Conservation (phyloP, 345 rosid genomes). For the Triadica sebifera region DNA sequence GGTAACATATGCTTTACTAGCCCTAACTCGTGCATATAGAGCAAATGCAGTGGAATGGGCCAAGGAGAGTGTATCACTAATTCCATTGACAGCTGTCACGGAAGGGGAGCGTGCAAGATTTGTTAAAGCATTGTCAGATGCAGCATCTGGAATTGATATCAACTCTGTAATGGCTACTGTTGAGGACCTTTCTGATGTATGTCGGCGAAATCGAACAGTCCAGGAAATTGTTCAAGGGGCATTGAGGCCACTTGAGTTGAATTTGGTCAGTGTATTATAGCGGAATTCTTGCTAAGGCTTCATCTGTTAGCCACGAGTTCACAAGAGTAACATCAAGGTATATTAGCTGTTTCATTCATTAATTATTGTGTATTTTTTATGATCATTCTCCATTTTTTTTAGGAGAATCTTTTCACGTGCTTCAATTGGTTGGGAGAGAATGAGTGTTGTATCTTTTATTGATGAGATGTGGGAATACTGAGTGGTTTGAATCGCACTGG, state of each 20-base stretch:
- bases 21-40: constrained; percentile 65
- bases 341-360: constrained; percentile 28
- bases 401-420: constrained; percentile 40
- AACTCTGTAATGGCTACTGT: constrained; percentile 57
- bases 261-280: constrained; percentile 50
- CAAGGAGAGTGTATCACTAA: constrained; percentile 55
- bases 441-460: constrained; percentile 31
- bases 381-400: constrained; percentile 47
- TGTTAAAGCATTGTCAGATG: constrained; percentile 66
- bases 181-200: constrained; percentile 89
- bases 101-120: constrained; percentile 71
- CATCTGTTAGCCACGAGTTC: constrained; percentile 4
- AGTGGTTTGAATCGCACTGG: constrained; percentile 33
- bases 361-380: constrained; percentile 21
- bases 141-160: constrained; percentile 68
- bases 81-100: constrained; percentile 72
- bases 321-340: constrained; percentile 19
- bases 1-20: constrained; percentile 78
- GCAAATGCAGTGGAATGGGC: constrained; percentile 79
- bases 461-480: constrained; percentile 15
- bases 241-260: constrained; percentile 78
- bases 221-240: constrained; percentile 93
- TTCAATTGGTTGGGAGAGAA: constrained; percentile 27
- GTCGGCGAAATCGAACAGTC: constrained; percentile 88
- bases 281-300: constrained; percentile 50